Conservation (phyloP, 1,139 yeast genomes). For the Pichia terricola region DNA sequence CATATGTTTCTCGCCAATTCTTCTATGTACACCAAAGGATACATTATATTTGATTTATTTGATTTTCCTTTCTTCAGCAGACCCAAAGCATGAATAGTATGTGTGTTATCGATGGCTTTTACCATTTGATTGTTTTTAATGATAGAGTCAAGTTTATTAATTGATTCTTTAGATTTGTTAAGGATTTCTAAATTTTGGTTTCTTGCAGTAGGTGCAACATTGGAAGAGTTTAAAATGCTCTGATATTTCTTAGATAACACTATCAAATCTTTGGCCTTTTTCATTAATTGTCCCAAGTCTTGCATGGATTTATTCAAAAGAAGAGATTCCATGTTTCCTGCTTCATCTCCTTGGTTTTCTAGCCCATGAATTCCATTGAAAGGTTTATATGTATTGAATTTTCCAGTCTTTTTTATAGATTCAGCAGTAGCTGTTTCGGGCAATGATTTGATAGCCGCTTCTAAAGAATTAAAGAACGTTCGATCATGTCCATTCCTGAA, state of each 20-base stretch:
- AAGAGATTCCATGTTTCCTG: constrained; percentile 50
- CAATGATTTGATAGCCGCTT: neutral
- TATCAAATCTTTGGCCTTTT: constrained; percentile 67
- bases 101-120: constrained; percentile 14
- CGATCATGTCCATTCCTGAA: constrained; percentile 49
- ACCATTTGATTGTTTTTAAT: constrained; percentile 20
- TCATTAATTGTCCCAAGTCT: constrained; percentile 70
- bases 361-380: constrained; percentile 55
- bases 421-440: too few species aligned
- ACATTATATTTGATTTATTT: constrained; percentile 4
- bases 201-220: neutral
- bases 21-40: constrained; percentile 30
- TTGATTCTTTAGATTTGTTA: constrained; percentile 27
- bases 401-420: too few species aligned
- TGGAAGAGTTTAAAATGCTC: constrained; percentile 11
- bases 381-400: neutral
- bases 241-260: constrained; percentile 33
- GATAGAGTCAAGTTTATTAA: constrained; percentile 19
- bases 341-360: constrained; percentile 48
- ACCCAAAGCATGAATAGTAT: constrained; percentile 15
- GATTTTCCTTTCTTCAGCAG: constrained; percentile 12
- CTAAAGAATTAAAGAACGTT: neutral
- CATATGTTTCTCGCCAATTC: constrained; percentile 50
- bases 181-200: constrained; percentile 34
- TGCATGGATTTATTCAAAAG: constrained; percentile 63